These are phyloP conservation scores for Zymoseptoria passerinii DNA, from an alignment of 2,329 filamentous ascomycete genomes.

Conservation along the genomic window DNA sequence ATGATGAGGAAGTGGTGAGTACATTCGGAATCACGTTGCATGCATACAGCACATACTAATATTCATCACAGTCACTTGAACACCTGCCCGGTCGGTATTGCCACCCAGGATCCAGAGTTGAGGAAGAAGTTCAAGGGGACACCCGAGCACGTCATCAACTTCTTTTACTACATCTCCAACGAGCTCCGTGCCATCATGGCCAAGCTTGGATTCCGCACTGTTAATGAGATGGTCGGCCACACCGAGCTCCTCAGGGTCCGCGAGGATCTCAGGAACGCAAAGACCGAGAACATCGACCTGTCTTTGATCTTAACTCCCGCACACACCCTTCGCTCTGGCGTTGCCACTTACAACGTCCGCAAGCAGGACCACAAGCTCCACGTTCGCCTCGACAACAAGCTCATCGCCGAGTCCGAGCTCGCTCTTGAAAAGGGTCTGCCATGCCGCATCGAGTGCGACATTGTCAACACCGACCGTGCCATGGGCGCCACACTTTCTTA, in stretches of 20 bases:
- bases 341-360: slow-evolving; percentile 93
- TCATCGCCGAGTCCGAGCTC: slow-evolving; percentile 89
- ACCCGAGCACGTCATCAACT: slow-evolving; percentile 96
- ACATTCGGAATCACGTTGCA: not conserved
- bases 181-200: slow-evolving; percentile 97
- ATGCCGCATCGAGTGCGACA: slow-evolving; percentile 87
- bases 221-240: slow-evolving; percentile 96
- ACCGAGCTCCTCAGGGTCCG: slow-evolving; percentile 79
- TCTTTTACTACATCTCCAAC: slow-evolving; percentile 96
- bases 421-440: slow-evolving; percentile 91
- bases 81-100: slow-evolving; percentile 86
- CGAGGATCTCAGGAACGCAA: slow-evolving; percentile 77
- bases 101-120: slow-evolving; percentile 88
- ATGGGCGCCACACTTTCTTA: slow-evolving; percentile 92
- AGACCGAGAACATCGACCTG: slow-evolving; percentile 88
- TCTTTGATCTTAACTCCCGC: slow-evolving; percentile 89
- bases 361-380: slow-evolving; percentile 96
- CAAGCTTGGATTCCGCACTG: slow-evolving; percentile 83
- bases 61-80: slow-evolving; percentile 43
- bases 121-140: slow-evolving; percentile 89
- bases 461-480: slow-evolving; percentile 92
- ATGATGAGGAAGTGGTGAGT: slow-evolving; percentile 71
- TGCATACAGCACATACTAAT: slow-evolving; percentile 11
- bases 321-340: slow-evolving; percentile 88
- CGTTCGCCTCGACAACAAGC: slow-evolving; percentile 89